Base-by-base conservation (phyloP, 2,329 filamentous ascomycete species). In the Pyricularia pennisetigena region DNA sequence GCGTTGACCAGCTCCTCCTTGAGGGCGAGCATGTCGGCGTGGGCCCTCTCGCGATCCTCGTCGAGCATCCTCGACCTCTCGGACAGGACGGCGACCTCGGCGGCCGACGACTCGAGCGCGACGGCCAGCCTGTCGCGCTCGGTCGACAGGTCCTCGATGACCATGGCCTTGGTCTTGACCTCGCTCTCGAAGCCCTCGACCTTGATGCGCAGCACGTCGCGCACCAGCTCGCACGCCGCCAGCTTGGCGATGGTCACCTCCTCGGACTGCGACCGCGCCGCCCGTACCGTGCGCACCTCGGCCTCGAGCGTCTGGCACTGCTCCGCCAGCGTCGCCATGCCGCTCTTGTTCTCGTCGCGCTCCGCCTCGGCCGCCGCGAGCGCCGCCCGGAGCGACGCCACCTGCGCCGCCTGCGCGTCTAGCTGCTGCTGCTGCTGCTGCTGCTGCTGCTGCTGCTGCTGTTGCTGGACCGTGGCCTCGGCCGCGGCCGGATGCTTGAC, bases 241-340 rank as follows among this genome's bases (percentile, higher is more conserved):
- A 73, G 69, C 28, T 72, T 69, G 12, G 49, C 62, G 1, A 69
- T 61, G 64, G 72, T 68, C 23, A 71, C 65, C 16, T 49, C 24
- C n/a, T 72, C 68, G 29, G 70, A 63, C 62, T 72, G 69, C 24
- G 67, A 68, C 12, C 68, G 65, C 10, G 69, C 68, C 2, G 68
- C 62, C 3, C 69, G 68, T 4, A 68, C 67, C 0, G 69, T 68
- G 24, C n/a, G 30, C 2, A 71, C 67, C 65, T 72, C 68, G 12
- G 54, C 35, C 14, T 72, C 71, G 4, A 72, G 65, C 35, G 41
- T 49, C 2, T 14, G 5, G 32, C 68, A 69, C 9, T 64, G 66
- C 14, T 4, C 49, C 49, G 69, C 67, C 14, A 69, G 54, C 0
- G n/a, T 66, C 8, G 29, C 20, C 28, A 68, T 69, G 9, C 54